A percentile compares a stretch with the other conserved stretches of the same genome.
These are phyloP conservation scores for Coccomyxa sp. DNA, from an alignment of 139 green algal genomes.

Conservation along the genomic window DNA sequence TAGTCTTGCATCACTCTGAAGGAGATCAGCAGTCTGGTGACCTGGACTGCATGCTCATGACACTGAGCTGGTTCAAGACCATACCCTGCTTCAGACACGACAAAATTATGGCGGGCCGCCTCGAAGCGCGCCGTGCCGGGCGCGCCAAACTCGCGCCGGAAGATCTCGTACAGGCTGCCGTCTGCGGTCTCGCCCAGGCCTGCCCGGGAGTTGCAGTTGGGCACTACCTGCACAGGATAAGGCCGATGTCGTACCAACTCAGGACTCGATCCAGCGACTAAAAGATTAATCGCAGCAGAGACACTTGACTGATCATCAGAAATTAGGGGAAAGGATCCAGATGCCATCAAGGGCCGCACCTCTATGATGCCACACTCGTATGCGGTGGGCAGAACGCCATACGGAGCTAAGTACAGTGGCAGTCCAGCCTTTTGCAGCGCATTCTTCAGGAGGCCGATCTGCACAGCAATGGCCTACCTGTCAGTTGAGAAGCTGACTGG, in stretches of 20 bases:
- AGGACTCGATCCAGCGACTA: too few species aligned
- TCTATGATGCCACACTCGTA: constrained; percentile 97
- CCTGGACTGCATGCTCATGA: too few species aligned
- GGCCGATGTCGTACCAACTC: too few species aligned
- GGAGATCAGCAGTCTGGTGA: too few species aligned
- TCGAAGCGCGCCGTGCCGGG: constrained; percentile 77
- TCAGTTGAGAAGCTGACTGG: too few species aligned
- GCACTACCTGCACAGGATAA: constrained; percentile 75
- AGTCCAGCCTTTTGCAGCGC: constrained; percentile 71
- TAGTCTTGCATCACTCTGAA: too few species aligned
- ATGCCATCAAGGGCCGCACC: constrained; percentile 20
- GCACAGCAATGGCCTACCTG: too few species aligned
- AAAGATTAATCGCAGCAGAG: too few species aligned
- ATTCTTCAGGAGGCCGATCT: constrained; percentile 70
- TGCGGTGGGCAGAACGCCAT: constrained; percentile 92
- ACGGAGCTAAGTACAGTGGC: constrained; percentile 85
- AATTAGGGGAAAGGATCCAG: not conserved
- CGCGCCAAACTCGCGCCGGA: constrained; percentile 81
- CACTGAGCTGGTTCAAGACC: not conserved
- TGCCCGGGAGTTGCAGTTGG: constrained; percentile 61
- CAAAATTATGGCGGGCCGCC: constrained; percentile 83
- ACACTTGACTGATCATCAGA: not conserved
- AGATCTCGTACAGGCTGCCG: constrained; percentile 91
- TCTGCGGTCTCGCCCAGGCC: constrained; percentile 88
- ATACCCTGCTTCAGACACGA: constrained; percentile 59